phyloP scores from a whole-genome alignment of 139 green algal species.

The Spirogloea muscicola region DNA sequence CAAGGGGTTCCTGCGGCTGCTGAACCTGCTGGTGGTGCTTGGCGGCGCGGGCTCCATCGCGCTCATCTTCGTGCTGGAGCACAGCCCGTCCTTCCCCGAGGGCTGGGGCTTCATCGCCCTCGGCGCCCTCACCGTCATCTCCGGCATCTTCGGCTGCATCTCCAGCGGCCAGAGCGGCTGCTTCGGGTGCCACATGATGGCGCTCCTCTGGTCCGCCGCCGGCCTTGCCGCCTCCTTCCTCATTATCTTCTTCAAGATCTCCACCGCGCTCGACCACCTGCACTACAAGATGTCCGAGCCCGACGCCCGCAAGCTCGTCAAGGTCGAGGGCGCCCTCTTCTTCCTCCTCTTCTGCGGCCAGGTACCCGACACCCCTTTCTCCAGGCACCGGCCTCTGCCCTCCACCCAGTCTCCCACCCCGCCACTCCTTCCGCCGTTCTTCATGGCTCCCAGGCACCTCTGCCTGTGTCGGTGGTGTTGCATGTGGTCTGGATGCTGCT shows the following conservation, averaged over 20 bases:
- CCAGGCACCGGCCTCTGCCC: too few species aligned
- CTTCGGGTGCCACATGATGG: conserved; percentile 36
- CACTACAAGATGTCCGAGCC: neutral
- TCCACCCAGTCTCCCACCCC: too few species aligned
- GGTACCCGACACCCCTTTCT: too few species aligned
- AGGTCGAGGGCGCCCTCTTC: conserved; percentile 23
- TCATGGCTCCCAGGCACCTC: too few species aligned
- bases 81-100: conserved; percentile 16
- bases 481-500: too few species aligned
- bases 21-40: conserved; percentile 31
- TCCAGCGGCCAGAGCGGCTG: conserved; percentile 10
- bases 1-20: conserved; percentile 24
- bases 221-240: conserved; percentile 17
- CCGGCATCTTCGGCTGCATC: conserved; percentile 28
- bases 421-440: too few species aligned
- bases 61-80: conserved; percentile 17
- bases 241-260: conserved; percentile 31
- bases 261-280: conserved; percentile 1
- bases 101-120: conserved; percentile 32
- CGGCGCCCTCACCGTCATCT: conserved; percentile 6
- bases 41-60: conserved; percentile 22
- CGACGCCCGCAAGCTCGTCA: conserved; percentile 11
- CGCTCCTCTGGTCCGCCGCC: conserved; percentile 14
- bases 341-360: conserved; percentile 31
- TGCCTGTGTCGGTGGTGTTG: too few species aligned